phyloP scores from a whole-genome alignment of 306 rosid genomes.

The Pyrus bretschneideri region DNA sequence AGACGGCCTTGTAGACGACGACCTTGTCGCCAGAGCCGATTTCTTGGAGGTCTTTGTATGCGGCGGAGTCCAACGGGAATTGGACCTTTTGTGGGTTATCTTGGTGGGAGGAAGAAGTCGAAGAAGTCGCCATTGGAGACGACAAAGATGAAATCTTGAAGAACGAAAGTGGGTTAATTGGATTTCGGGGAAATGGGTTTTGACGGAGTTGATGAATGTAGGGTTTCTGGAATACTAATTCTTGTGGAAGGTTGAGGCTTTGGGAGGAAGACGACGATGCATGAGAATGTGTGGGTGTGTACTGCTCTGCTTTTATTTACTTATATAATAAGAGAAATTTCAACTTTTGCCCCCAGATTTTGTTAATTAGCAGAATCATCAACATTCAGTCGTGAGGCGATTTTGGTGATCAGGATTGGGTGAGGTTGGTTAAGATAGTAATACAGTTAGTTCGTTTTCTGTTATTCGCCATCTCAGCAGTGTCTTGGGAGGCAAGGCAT shows the following conservation, averaged over 20 bases:
- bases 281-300: slow-evolving; percentile 3
- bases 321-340: too few species aligned
- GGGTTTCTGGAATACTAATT: slow-evolving; percentile 3
- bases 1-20: too few species aligned
- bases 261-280: slow-evolving; percentile 3
- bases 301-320: background rate
- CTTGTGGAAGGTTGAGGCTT: slow-evolving; percentile 12
- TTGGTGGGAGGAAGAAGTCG: too few species aligned
- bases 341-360: too few species aligned
- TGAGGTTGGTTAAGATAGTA: too few species aligned
- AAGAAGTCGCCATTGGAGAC: background rate
- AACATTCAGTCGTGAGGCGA: too few species aligned
- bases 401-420: too few species aligned
- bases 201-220: background rate
- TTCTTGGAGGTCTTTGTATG: slow-evolving; percentile 36
- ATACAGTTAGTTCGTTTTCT: too few species aligned
- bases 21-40: slow-evolving; percentile 23
- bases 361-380: too few species aligned
- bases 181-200: background rate
- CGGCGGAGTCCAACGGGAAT: slow-evolving; percentile 41
- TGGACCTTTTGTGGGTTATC: slow-evolving; percentile 14
- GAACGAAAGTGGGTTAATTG: background rate
- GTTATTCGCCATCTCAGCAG: too few species aligned
- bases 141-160: background rate
- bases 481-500: background rate